Base-by-base conservation (phyloP, 164 flowering plant genomes). In the Chimonanthus salicifolius region DNA sequence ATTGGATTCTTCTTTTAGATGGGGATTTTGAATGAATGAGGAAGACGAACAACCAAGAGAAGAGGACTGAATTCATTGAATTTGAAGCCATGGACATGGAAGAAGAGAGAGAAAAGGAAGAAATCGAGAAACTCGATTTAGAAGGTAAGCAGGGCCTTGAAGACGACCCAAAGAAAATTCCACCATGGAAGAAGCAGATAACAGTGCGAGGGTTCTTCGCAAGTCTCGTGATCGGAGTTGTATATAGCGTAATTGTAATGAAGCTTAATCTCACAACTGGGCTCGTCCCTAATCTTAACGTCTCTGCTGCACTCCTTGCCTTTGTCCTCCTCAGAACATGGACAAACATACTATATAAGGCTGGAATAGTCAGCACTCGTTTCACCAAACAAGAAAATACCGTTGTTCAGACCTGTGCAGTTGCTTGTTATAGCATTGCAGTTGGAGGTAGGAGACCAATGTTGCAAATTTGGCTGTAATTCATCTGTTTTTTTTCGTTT, bases 331-430 rank as follows among this genome's bases (percentile, higher is more conserved):
- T 95, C 33, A 63, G 85, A 49, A 47, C 87, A 15, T 91, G 99
- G 99, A 91, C 89, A 0, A 87, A 87, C 71, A 3, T 90, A 68
- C 85, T 92, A 46, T 74, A 84, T 5, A 89, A 82, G 63, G 81
- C 80, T 18, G 97, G 97, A 7, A 70, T 83, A 54, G 74, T 78
- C 5, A 60, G 90, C 0, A 70, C 76, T 11, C 99, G 98, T 7
- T 95, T 95, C 81, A 91, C 98, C 1, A 68, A 80, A 9, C 98
- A 95, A 80, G 99, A 95, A 85, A 95, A 95, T 64, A 92, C 97
- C 5, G 89, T 95, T 82, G 89, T 95, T 21, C 99, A 92, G 76
- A 92, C 99, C 0, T 92, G 94, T 76, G 88, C 94, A 3, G 98
- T 92, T 71, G 99, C 99, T 2, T 92, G 99, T 63, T 95, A 90